Evolutionary conservation across 352 stramenopile species (phyloP).

Genomic region (Globisporangium abappressorium): DNA sequence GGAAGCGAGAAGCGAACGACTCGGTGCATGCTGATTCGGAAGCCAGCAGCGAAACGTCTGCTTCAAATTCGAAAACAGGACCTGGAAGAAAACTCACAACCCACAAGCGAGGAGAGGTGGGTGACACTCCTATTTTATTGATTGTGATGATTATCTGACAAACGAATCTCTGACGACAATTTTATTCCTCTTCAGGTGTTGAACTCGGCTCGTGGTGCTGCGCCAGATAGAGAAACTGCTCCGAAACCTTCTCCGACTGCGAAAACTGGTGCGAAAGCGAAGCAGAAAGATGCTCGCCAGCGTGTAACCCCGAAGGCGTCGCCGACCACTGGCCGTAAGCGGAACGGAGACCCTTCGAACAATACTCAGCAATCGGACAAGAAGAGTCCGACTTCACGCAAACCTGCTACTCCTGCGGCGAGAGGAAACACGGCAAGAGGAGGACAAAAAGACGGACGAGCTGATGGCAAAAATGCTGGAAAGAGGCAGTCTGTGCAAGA

Average conservation of each 20-base stretch:
- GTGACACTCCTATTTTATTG: not conserved
- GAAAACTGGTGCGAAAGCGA: conserved; percentile 21
- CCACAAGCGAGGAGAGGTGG: not conserved
- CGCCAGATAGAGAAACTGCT: conserved; percentile 2
- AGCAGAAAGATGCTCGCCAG: conserved; percentile 8
- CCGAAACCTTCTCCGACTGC: conserved; percentile 17
- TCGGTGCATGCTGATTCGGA: conserved; percentile 8
- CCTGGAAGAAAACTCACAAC: not conserved
- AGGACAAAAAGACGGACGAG: not conserved
- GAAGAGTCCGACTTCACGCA: conserved; percentile 10
- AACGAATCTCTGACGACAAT: not conserved
- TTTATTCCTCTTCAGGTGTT: not conserved
- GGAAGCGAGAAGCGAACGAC: conserved; percentile 23
- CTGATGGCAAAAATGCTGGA: not conserved
- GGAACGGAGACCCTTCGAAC: not conserved
- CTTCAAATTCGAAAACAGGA: not conserved
- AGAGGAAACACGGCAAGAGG: conserved; percentile 2
- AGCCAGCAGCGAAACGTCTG: conserved; percentile 15
- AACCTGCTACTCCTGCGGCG: not conserved
- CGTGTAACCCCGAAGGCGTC: conserved; percentile 7
- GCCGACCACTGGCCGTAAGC: not conserved
- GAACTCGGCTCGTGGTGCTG: not conserved
- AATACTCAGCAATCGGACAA: conserved; percentile 5
- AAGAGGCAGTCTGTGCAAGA: conserved; percentile 14
- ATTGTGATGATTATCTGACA: not conserved